These are phyloP conservation scores for Colletotrichum coccodes DNA, from an alignment of 2,329 filamentous ascomycete genomes.

Conservation along the genomic window DNA sequence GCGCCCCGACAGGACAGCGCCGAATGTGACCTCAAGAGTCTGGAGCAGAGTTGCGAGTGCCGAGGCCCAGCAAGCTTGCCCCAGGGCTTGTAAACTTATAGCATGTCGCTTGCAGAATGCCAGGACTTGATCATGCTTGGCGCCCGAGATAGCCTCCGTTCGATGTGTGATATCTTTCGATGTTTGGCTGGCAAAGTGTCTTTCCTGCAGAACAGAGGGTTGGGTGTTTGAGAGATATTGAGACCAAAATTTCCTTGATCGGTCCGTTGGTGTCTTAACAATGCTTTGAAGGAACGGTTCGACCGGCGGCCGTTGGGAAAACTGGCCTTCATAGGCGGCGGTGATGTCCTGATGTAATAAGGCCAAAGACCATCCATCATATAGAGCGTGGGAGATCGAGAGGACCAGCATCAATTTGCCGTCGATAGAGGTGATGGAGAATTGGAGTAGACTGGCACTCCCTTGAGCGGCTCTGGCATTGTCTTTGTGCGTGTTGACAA, in stretches of 20 bases:
- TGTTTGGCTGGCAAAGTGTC: slow-evolving; percentile 40
- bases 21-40: slow-evolving; percentile 82
- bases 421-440: slow-evolving; percentile 52
- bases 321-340: slow-evolving; percentile 66
- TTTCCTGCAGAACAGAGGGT: slow-evolving; percentile 45
- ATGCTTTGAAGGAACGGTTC: slow-evolving; percentile 65
- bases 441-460: slow-evolving; percentile 55
- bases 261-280: slow-evolving; percentile 49
- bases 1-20: slow-evolving; percentile 86
- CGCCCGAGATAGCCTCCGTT: slow-evolving; percentile 46
- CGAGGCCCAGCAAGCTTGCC: slow-evolving; percentile 80
- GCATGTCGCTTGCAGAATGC: slow-evolving; percentile 72
- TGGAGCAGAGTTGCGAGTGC: slow-evolving; percentile 71
- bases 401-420: slow-evolving; percentile 61
- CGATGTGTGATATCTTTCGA: slow-evolving; percentile 48
- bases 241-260: slow-evolving; percentile 72
- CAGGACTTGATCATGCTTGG: slow-evolving; percentile 41
- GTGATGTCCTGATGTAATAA: slow-evolving; percentile 78
- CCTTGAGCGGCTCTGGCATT: slow-evolving; percentile 50
- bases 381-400: slow-evolving; percentile 86
- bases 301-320: slow-evolving; percentile 56
- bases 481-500: slow-evolving; percentile 49
- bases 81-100: slow-evolving; percentile 80
- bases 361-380: slow-evolving; percentile 86
- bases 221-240: slow-evolving; percentile 67